Evolutionary conservation across 805 yeast genomes (phyloP), one percentile per base, ranked within the genome.

Genomic region (Nakazawaea wyomingensis): DNA sequence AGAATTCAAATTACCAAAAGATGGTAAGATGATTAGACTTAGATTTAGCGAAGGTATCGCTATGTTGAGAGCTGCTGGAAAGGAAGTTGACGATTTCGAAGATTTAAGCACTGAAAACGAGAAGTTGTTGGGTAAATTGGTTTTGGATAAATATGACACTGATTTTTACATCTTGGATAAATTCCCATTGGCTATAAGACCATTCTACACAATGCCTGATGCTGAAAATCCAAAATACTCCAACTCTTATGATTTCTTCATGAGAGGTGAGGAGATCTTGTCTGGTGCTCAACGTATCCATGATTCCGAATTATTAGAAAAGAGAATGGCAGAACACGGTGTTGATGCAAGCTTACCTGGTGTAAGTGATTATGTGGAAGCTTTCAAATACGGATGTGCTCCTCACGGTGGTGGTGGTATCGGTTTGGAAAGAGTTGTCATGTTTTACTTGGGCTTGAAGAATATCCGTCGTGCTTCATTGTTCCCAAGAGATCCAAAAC

Each of bases 341-440:
- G 80, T 93, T 44, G 86, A 87, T 60, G 86, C 95, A 46, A 69
- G 70, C 47, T 75, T 76, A 47, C 85, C 87, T 27, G 99, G 98
- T 51, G 69, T 91, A 55, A 75, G 76, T 61, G 98, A 93, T 61
- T 93, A 93, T 68, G 82, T 86, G 46, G 91, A 91, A 50, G 95
- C 96, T 14, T 93, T 93, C 73, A 70, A 78, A 37, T 91, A 83
- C 61, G 99, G 98, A 16, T 91, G 97, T 74, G 84, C 96, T 50
- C 99, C 99, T 39, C 99, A 93, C 59, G 99, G 96, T 28, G 99
- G 99, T 64, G 99, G 99, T 71, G 99, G 99, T 68, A 93, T 93
- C 62, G 99, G 99, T 59, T 71, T 93, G 53, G 99, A 93, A 71
- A 86, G 99, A 73, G 99, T 93, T 28, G 88, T 93, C 50, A 93